These are phyloP conservation scores for Artemisia argyi DNA, from an alignment of 129 eudicot species.

Conservation along the genomic window DNA sequence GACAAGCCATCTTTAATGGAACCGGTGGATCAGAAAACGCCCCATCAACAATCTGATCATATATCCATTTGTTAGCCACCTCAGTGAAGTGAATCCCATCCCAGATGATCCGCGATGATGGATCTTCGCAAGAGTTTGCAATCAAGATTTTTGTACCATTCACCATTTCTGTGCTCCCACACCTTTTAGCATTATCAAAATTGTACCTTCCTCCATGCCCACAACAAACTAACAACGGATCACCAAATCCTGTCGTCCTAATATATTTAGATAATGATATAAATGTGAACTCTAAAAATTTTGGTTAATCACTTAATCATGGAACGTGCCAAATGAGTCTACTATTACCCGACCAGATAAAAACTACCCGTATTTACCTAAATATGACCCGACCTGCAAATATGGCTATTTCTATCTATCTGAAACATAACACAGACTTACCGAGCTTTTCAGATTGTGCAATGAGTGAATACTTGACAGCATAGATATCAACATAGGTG, in stretches of 20 bases:
- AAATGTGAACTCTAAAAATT: too few species aligned
- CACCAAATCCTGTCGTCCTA: conserved; percentile 57
- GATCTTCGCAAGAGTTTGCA: conserved; percentile 59
- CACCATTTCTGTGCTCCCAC: conserved; percentile 55
- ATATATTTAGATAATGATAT: background rate
- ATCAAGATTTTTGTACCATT: conserved; percentile 49
- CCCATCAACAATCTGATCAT: conserved; percentile 53
- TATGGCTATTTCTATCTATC: too few species aligned
- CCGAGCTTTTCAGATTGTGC: conserved; percentile 61
- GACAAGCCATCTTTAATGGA: conserved; percentile 54
- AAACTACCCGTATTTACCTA: too few species aligned
- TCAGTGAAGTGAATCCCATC: conserved; percentile 40
- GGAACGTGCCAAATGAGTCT: background rate
- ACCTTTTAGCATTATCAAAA: conserved; percentile 50
- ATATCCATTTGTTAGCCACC: conserved; percentile 74
- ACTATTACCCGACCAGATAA: background rate
- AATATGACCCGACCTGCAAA: too few species aligned
- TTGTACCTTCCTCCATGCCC: conserved; percentile 84
- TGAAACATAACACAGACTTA: conserved; percentile 16
- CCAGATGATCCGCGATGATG: conserved; percentile 53
- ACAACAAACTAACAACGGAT: conserved; percentile 72
- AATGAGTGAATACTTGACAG: conserved; percentile 63
- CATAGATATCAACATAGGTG: conserved; percentile 68
- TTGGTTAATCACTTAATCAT: too few species aligned
- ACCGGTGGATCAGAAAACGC: conserved; percentile 71